Evolutionary conservation across 768 basidiomycete species (phyloP).

Genomic region (Leccinum variicolor): DNA sequence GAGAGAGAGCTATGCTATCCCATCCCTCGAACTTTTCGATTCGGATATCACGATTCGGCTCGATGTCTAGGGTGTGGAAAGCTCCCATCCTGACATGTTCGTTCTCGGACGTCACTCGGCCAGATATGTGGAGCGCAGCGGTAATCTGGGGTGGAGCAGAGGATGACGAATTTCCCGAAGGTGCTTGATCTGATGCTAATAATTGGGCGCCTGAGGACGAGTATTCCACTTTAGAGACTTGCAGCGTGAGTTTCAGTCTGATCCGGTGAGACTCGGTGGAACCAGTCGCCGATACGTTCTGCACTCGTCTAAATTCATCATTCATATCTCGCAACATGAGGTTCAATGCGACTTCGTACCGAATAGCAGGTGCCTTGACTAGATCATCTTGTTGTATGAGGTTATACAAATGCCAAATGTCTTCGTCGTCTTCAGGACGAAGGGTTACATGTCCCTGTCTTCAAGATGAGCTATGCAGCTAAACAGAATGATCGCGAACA

Average conservation of each 20-base stretch:
- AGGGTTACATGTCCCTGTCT: constrained; percentile 88
- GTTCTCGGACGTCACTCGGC: constrained; percentile 84
- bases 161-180: constrained; percentile 22
- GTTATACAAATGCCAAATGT: constrained; percentile 99
- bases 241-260: constrained; percentile 78
- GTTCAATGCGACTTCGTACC: constrained; percentile 40
- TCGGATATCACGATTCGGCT: constrained; percentile 84
- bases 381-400: constrained; percentile 87
- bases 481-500: constrained; percentile 24
- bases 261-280: constrained; percentile 91
- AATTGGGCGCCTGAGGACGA: constrained; percentile 61
- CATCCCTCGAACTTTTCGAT: constrained; percentile 87
- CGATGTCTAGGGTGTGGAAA: constrained; percentile 92
- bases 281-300: constrained; percentile 87
- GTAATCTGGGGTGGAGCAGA: constrained; percentile 36
- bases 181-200: constrained; percentile 43
- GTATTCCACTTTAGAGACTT: constrained; percentile 78
- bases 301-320: constrained; percentile 61
- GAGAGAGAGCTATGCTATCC: constrained; percentile 83
- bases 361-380: constrained; percentile 81
- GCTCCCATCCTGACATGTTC: constrained; percentile 88
- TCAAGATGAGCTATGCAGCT: constrained; percentile 17
- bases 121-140: constrained; percentile 79
- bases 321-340: constrained; percentile 3
- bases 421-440: constrained; percentile 96